Percentiles rank a stretch among this genome's conserved stretches.
Conservation (phyloP, 495 filamentous ascomycete species). For the Penicillium arizonense region DNA sequence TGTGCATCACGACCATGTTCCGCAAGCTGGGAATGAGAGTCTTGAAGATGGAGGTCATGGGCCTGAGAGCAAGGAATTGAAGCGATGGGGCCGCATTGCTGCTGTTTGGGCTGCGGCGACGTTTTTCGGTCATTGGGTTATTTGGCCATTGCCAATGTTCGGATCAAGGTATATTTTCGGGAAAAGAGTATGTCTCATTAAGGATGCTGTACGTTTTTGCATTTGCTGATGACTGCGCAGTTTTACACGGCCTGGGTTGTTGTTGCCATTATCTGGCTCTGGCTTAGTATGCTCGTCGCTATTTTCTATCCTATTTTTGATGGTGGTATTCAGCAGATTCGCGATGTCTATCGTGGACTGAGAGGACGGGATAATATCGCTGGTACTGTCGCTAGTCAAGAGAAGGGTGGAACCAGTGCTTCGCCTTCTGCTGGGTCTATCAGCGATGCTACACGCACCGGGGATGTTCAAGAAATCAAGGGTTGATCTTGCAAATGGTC, state of each 20-base stretch:
- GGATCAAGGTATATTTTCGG: constrained; percentile 36
- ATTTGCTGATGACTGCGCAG: constrained; percentile 13
- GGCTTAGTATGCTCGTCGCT: constrained; percentile 33
- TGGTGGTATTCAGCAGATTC: constrained; percentile 30
- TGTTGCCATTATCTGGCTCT: constrained; percentile 77
- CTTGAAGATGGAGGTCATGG: constrained; percentile 11
- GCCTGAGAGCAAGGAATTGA: constrained; percentile 27
- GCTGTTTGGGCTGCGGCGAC: constrained; percentile 37
- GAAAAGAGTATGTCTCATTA: constrained; percentile 21
- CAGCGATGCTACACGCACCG: not conserved
- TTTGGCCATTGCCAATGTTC: constrained; percentile 44
- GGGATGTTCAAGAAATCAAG: not conserved
- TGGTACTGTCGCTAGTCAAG: not conserved
- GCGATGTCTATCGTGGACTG: constrained; percentile 20
- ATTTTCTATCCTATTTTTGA: constrained; percentile 37
- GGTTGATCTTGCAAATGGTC: not conserved
- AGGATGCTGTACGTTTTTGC: not conserved
- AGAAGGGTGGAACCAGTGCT: not conserved
- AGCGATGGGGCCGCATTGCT: constrained; percentile 35
- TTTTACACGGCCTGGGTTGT: constrained; percentile 80
- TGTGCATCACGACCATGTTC: constrained; percentile 5
- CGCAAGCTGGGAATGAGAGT: not conserved
- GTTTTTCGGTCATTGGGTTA: constrained; percentile 38
- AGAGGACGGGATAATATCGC: not conserved
- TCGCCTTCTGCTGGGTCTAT: constrained; percentile 15